phyloP scores from a whole-genome alignment of 352 stramenopile species.

The Pythium pectinolyticum region DNA sequence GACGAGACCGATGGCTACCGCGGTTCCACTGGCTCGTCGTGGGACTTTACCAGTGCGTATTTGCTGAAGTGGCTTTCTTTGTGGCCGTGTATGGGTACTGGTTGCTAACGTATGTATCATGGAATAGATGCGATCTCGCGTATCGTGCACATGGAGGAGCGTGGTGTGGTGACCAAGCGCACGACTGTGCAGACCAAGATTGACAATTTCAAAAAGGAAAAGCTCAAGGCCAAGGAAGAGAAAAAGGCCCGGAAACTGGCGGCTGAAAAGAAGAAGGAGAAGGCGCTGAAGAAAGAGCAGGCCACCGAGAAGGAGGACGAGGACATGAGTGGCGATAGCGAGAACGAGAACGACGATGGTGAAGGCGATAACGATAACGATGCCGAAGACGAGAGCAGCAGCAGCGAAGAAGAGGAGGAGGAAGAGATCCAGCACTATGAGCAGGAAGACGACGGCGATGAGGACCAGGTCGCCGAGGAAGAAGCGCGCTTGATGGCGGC shows the following conservation, averaged over 20 bases:
- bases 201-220: slow-evolving; percentile 78
- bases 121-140: slow-evolving; percentile 71
- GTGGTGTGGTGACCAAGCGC: slow-evolving; percentile 56
- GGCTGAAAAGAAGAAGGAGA: slow-evolving; percentile 38
- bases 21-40: slow-evolving; percentile 62
- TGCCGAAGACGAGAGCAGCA: slow-evolving; percentile 23
- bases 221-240: slow-evolving; percentile 52
- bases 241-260: slow-evolving; percentile 54
- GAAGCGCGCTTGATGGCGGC: slow-evolving; percentile 70
- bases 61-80: neutral
- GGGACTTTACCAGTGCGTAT: slow-evolving; percentile 80
- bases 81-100: neutral
- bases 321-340: slow-evolving; percentile 23
- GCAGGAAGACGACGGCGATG: slow-evolving; percentile 47
- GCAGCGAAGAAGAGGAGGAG: slow-evolving; percentile 38
- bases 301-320: slow-evolving; percentile 27
- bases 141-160: slow-evolving; percentile 76
- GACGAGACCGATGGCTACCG: slow-evolving; percentile 62
- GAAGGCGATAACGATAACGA: slow-evolving; percentile 21
- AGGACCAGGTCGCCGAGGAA: slow-evolving; percentile 73
- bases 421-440: slow-evolving; percentile 35
- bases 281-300: slow-evolving; percentile 35
- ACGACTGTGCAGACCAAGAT: slow-evolving; percentile 88
- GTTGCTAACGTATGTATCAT: neutral
- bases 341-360: slow-evolving; percentile 26